Evolutionary conservation across 441 rosid genomes (phyloP), one percentile per base, ranked within the genome.

Genomic region (Monsonia emarginata): DNA sequence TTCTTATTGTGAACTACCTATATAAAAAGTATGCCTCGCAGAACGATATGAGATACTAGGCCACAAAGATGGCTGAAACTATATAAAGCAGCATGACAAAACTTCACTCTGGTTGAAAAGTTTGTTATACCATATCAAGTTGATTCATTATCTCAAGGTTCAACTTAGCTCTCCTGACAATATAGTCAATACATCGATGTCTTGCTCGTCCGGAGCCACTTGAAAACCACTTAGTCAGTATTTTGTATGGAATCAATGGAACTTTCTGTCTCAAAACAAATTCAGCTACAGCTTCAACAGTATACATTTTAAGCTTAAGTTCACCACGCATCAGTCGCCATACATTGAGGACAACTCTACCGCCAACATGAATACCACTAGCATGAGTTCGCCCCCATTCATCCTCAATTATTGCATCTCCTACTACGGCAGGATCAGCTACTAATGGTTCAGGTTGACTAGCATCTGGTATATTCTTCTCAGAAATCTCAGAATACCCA

Each of bases 341-440:
- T 64, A 86, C 74, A 75, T 95, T 91, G 72, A 89, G 91, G 76
- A 95, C 90, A 75, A 95, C 73, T 79, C 97, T 86, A 67, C 99
- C 99, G 65, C 87, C 95, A 73, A 91, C 97, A 76, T 91, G 99
- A 76, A 95, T 81, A 76, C 99, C 97, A 65, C 97, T 90, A 34
- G 95, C 95, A 83, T 90, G 98, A 73, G 98, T 93, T 69, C 98
- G 83, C 36, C 97, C 98, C 98, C 97, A 90, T 73, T 93, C 98
- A 70, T 93, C 97, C 75, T 88, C 93, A 73, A 88, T 82, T 63
- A 88, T 67, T 69, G 85, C 80, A 81, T 82, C 89, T 54, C 78
- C 86, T 24, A 66, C 68, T 27, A 73, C 67, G 76, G 52, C 74
- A 78, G 82, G 74, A 65, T 79, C 91, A 58, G 72, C 66, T 71